Evolutionary conservation across 2,329 filamentous ascomycete species (phyloP), one percentile per base, ranked within the genome.

Genomic region (Botryosphaeria dothidea): DNA sequence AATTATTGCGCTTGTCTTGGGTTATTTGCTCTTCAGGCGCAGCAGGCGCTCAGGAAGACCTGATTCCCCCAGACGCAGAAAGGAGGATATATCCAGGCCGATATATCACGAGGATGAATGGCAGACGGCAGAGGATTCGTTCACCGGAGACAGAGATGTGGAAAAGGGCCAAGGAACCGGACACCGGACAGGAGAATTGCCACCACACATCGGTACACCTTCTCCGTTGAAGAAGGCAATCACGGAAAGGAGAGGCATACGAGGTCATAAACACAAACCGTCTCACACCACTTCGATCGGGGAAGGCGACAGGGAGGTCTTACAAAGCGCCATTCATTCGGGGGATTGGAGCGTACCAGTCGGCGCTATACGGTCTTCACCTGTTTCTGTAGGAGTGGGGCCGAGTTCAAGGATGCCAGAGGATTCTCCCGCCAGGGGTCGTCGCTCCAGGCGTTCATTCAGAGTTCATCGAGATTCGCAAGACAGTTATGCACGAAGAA

Each of bases 71-170:
- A 61, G 31, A 8, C 27, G 57, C 13, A 60, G 67, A 15, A 74
- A 70, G 56, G 71, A 72, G 2, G 70, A 77, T 5, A 80, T 82
- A 21, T 80, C 79, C 8, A 71, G 76, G 38, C 80, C 80, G n/a
- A 77, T 77, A n/a, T 68, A 73, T 4, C 72, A 74, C 11, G 69
- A 71, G 1, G 70, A 74, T 23, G 61, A 71, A 45, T 70, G 71
- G 70, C 65, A 72, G 65, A 64, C 75, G 66, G 49, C 68, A 63
- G 3, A 70, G 17, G 63, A 36, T 17, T 45, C 57, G 15, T 64
- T 69, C 54, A 54, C 65, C 65, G 65, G 46, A 9, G 66, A 74
- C 25, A 69, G 71, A 58, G 77, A 81, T 65, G 69, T 80, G 0
- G 79, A 81, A 66, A 80, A 80, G 45, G 73, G 72, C 3, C 71